Percentiles rank a stretch among this genome's conserved stretches.
phyloP scores from a whole-genome alignment of 1,284 basidiomycete genomes.

The Rhodotorula sp. region DNA sequence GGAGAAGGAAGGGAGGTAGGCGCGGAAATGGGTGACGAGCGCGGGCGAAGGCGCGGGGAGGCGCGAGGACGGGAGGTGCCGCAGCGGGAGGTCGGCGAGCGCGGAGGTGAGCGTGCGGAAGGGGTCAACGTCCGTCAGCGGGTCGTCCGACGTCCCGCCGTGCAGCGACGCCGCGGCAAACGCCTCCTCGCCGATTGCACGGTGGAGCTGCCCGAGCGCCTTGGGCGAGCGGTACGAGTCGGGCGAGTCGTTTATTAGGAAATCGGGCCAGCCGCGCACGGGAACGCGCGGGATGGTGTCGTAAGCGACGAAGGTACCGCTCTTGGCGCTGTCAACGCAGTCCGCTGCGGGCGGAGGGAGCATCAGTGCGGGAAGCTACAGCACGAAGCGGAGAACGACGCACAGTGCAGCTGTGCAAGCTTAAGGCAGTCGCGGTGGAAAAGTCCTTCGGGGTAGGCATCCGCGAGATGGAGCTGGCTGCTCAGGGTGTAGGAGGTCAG shows the following conservation, averaged over 20 bases:
- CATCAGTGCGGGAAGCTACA: too few relatives aligned
- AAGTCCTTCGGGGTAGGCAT: conserved; percentile 13
- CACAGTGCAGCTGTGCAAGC: conserved; percentile 30
- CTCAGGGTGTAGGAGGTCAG: too few relatives aligned
- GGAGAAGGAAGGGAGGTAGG: conserved; percentile 7
- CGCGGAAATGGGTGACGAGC: neutral
- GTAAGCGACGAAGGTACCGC: conserved; percentile 2
- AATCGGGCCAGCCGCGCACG: conserved; percentile 15
- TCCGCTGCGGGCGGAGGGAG: conserved; percentile 24
- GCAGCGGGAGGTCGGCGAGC: neutral
- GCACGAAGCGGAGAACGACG: neutral
- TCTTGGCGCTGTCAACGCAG: conserved; percentile 30
- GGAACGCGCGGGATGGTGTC: conserved; percentile 11
- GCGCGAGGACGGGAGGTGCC: neutral
- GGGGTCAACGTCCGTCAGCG: conserved; percentile 9
- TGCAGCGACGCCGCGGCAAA: neutral
- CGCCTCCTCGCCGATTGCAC: conserved; percentile 3
- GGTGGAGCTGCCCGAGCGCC: conserved; percentile 24
- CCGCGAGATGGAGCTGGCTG: conserved; percentile 21
- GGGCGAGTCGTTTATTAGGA: neutral
- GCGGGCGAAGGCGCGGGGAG: neutral
- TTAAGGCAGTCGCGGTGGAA: conserved; percentile 22
- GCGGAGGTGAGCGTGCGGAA: neutral
- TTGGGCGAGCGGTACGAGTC: conserved; percentile 6
- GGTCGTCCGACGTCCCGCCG: too few relatives aligned